Evolutionary conservation across 2,329 filamentous ascomycete species (phyloP).

Genomic region (Geoglossum cookeanum): DNA sequence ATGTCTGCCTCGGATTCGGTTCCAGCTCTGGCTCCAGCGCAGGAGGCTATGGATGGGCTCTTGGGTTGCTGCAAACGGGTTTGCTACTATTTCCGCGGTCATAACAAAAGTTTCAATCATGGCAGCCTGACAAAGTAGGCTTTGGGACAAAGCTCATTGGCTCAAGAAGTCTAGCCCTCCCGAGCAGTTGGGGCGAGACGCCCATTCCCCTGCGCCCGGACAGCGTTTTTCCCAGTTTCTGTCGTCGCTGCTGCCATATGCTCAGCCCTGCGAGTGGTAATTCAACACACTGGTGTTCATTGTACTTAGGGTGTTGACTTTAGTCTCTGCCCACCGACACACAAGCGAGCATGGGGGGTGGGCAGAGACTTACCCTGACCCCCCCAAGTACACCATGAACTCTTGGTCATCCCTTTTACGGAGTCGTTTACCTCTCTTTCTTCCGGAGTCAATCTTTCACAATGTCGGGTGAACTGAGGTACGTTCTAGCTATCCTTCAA

Average conservation of each 20-base stretch:
- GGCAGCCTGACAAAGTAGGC: too few species aligned
- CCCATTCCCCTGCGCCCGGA: too few species aligned
- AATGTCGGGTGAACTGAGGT: neutral
- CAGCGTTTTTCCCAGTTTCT: too few species aligned
- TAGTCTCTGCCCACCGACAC: too few species aligned
- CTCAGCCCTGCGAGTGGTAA: neutral
- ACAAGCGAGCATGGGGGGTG: too few species aligned
- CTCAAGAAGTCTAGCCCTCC: neutral
- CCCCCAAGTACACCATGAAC: too few species aligned
- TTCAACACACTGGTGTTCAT: neutral
- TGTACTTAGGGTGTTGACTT: too few species aligned
- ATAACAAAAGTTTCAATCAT: neutral
- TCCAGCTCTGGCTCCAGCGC: neutral
- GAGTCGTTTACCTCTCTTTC: neutral
- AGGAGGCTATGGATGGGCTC: neutral
- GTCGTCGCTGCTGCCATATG: neutral
- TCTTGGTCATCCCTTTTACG: neutral
- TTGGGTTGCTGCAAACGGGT: too few species aligned
- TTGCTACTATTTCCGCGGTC: neutral
- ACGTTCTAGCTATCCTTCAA: neutral
- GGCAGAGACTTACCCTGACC: too few species aligned
- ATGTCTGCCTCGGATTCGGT: neutral
- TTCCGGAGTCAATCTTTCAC: neutral
- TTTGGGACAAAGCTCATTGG: neutral
- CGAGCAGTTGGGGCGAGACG: too few species aligned